Conservation (phyloP, 768 basidiomycete species). For the Collybia mongolica region DNA sequence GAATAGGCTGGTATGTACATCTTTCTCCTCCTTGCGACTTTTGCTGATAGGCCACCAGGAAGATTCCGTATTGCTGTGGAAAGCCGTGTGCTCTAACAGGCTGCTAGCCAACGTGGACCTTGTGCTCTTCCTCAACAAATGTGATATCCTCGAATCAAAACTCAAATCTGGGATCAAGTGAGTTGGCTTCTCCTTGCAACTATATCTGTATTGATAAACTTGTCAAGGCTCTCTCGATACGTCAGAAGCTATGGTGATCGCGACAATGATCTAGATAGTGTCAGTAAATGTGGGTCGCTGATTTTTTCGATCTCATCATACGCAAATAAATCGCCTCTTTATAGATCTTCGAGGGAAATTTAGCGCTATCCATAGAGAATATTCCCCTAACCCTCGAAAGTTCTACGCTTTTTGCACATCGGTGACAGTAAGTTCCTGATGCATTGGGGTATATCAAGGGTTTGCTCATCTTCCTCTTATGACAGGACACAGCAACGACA, state of each 20-base stretch:
- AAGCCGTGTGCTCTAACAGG: constrained; percentile 80
- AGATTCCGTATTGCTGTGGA: constrained; percentile 92
- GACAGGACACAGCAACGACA: constrained; percentile 56
- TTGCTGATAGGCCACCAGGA: constrained; percentile 37
- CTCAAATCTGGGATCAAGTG: constrained; percentile 44
- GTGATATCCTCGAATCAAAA: constrained; percentile 77
- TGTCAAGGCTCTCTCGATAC: constrained; percentile 17
- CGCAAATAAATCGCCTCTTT: constrained; percentile 5
- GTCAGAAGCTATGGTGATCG: constrained; percentile 65
- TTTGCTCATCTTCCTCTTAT: not conserved
- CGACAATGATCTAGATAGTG: constrained; percentile 53
- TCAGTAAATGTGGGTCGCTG: constrained; percentile 59
- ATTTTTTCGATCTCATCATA: not conserved
- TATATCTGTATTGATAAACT: constrained; percentile 19
- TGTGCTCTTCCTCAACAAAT: constrained; percentile 86
- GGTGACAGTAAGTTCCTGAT: constrained; percentile 48
- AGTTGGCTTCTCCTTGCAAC: constrained; percentile 1
- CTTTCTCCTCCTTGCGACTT: not conserved
- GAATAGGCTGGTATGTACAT: constrained; percentile 44
- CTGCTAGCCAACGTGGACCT: constrained; percentile 78
- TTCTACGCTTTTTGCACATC: constrained; percentile 63
- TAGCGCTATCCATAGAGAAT: constrained; percentile 52
- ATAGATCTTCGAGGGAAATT: constrained; percentile 45
- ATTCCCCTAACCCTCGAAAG: constrained; percentile 48
- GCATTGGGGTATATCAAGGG: not conserved